These are phyloP conservation scores for Candida hungchunana DNA, from an alignment of 805 yeast genomes.

Conservation along the genomic window DNA sequence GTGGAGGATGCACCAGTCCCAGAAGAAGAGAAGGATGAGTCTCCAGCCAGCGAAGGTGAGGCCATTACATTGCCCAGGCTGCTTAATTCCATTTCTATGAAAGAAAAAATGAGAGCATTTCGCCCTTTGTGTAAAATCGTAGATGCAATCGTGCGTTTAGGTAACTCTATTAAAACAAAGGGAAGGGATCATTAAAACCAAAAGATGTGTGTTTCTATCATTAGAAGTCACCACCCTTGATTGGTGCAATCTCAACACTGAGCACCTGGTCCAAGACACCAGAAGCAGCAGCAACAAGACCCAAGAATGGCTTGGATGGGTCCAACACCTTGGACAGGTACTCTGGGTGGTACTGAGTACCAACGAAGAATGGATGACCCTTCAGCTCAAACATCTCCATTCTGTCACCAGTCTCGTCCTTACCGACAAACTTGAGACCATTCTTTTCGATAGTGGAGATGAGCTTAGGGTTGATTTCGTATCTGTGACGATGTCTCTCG, in stretches of 20 bases:
- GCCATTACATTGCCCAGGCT: no score
- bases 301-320: conserved; percentile 95
- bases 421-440: conserved; percentile 89
- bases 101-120: no score
- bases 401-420: conserved; percentile 84
- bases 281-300: conserved; percentile 90
- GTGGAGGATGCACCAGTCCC: conserved; percentile 1
- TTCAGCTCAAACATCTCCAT: conserved; percentile 91
- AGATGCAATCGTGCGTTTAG: no score
- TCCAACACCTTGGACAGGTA: conserved; percentile 93
- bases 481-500: conserved; percentile 98
- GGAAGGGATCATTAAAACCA: not conserved
- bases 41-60: no score
- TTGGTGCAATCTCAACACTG: conserved; percentile 26
- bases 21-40: not conserved
- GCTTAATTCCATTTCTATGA: no score
- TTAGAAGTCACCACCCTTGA: conserved; percentile 15
- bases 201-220: not conserved
- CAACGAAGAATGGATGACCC: conserved; percentile 87
- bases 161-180: not conserved
- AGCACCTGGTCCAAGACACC: conserved; percentile 73
- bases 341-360: conserved; percentile 98
- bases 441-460: conserved; percentile 64
- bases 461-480: conserved; percentile 89
- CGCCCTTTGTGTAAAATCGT: no score